A percentile compares a stretch with the other conserved stretches of the same genome.
Evolutionary conservation across 2,329 filamentous ascomycete species (phyloP).

Genomic region (Zalaria sp.): DNA sequence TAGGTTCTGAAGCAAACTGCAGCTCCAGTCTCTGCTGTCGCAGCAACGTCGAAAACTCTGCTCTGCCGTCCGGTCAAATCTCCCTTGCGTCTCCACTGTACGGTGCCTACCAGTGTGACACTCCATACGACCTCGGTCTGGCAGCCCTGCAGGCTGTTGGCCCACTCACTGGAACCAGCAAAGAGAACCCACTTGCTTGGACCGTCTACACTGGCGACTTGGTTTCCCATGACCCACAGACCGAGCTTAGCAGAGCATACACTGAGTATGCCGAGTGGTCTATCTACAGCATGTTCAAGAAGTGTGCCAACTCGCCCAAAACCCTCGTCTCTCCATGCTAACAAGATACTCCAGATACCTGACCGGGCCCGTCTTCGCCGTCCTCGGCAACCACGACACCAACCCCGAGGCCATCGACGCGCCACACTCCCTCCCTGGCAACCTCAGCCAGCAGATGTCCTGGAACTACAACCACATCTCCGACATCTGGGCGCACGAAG

Average conservation of each 20-base stretch:
- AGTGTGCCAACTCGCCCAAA: conserved; percentile 19
- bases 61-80: conserved; percentile 19
- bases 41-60: conserved; percentile 23
- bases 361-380: conserved; percentile 40
- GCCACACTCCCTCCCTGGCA: conserved; percentile 38
- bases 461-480: conserved; percentile 46
- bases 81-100: conserved; percentile 37
- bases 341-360: conserved; percentile 13
- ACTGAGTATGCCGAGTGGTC: conserved; percentile 39
- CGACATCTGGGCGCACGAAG: conserved; percentile 40
- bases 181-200: conserved; percentile 33
- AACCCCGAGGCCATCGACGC: conserved; percentile 39
- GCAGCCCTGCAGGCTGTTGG: conserved; percentile 42
- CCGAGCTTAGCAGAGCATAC: conserved; percentile 37
- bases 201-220: conserved; percentile 44
- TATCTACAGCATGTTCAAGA: conserved; percentile 41
- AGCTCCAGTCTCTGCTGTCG: conserved; percentile 38
- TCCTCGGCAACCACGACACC: conserved; percentile 44
- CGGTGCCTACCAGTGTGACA: conserved; percentile 42
- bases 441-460: conserved; percentile 39
- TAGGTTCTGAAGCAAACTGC: conserved; percentile 40
- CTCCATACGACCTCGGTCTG: conserved; percentile 42
- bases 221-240: conserved; percentile 39
- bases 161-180: conserved; percentile 40
- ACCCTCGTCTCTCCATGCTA: too few relatives aligned